These are phyloP conservation scores for Ophiostoma tasmaniense DNA, from an alignment of 2,329 filamentous ascomycete genomes.

Conservation along the genomic window DNA sequence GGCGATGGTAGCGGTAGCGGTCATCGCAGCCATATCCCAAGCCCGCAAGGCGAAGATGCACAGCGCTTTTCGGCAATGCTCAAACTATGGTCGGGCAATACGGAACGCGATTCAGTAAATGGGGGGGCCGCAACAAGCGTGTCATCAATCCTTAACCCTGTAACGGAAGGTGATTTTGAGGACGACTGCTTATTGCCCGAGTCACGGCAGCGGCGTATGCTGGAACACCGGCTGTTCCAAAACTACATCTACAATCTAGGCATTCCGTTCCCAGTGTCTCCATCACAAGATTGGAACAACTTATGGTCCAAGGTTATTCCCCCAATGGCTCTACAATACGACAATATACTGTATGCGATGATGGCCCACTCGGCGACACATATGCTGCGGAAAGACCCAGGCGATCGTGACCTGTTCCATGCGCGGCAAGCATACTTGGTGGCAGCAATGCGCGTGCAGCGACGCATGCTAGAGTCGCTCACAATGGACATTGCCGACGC, in stretches of 20 bases:
- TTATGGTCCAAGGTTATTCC: constrained; percentile 22
- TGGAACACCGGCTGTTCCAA: constrained; percentile 26
- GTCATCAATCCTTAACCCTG: constrained; percentile 5
- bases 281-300: constrained; percentile 20
- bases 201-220: constrained; percentile 22
- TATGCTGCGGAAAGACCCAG: constrained; percentile 20
- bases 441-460: constrained; percentile 24
- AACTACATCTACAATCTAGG: constrained; percentile 21
- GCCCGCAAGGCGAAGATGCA: constrained; percentile 3
- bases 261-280: constrained; percentile 19
- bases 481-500: constrained; percentile 23
- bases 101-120: background rate
- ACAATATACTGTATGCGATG: constrained; percentile 23
- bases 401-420: constrained; percentile 21
- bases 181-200: constrained; percentile 21
- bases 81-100: constrained; percentile 15
- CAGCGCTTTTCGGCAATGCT: constrained; percentile 16
- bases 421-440: constrained; percentile 25
- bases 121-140: background rate
- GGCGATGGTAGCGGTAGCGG: background rate
- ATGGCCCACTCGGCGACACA: constrained; percentile 24
- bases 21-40: background rate
- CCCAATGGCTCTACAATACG: constrained; percentile 21
- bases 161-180: constrained; percentile 9
- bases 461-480: constrained; percentile 22